Base-by-base conservation (phyloP, 768 basidiomycete species). In the Mycena indigotica region DNA sequence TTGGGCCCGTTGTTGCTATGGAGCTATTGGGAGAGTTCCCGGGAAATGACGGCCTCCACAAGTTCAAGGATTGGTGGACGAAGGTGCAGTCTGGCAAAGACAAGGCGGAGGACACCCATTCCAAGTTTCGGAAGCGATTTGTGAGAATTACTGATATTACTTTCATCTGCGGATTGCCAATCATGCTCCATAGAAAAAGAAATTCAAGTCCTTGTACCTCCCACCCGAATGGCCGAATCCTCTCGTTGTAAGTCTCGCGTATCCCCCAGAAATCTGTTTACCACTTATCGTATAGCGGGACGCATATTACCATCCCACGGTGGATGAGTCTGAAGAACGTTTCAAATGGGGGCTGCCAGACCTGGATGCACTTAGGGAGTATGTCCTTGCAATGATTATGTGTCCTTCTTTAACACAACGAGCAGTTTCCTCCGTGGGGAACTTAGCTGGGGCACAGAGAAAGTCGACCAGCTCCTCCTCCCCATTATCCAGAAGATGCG, bases 301-400 rank as follows among this genome's bases (percentile, higher is more conserved):
- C 57, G 96, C 93, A 8, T 99, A 99, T 72, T 90, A 91, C 67
- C 86, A 94, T 67, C 96, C 96, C 0, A 84, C 87, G 0, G 90
- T 96, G 5, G 95, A 98, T 68, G 83, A 85, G 35, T 96, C 94
- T 1, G 88, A 94, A 54, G 95, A 98, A 61, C 87, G 91, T 0
- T 98, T 99, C 71, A 92, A 93, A 66, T 99, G 96, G 96, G 95
- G 93, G 3, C 76, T 95, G 60, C 93, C 95, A n/a, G 97, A 98
- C 69, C 83, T 99, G 2, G 93, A 97, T 67, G 95, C 88, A 2
- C 82, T 99, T 53, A 85, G 95, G 61, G 73, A 80, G 93, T 95
- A 69, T 54, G 85, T 74, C 16, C 51, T 56, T 45, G 10, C 10
- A 39, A 38, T 17, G 30, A 26, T 50, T 10, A 24, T 28, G 29